Evolutionary conservation across 805 yeast species (phyloP), one percentile per base, ranked within the genome.

Genomic region (Brettanomyces nanus): DNA sequence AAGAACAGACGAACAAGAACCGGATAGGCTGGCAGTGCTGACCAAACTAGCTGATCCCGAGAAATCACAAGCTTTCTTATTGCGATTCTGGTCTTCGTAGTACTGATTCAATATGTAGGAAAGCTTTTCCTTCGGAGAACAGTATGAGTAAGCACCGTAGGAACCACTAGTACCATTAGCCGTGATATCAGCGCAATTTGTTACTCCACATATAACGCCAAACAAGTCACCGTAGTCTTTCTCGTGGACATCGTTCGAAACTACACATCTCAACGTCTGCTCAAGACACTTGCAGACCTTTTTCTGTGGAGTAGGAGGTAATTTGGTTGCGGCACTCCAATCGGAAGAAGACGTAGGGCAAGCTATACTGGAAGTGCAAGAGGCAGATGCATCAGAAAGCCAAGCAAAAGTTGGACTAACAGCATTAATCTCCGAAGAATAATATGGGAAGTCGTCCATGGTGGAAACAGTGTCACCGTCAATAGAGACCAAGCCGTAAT

Each of bases 261-360:
- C 72, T 26, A 72, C 78, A 66, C 95, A 85, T n/a, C 51, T 44
- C 31, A 75, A 66, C 4, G 83, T 62, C 18, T 54, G 43, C 26
- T 61, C 51, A 38, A 80, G 46, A 65, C 95, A 85, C 46, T 71
- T 69, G 64, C 95, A 85, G 34, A 73, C 71, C 33, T 59, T 69
- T 47, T 70, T 59, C 48, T 80, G 68, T 36, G 95, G 95, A 26
- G 89, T 77, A 48, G 90, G 92, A 28, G 95, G 95, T 51, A 85
- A 68, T 11, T 58, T 59, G 19, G 80, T 66, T 11, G 80, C 60
- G 17, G 89, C 92, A 45, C 58, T 62, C 95, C 95, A 85, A 51
- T 72, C 57, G 13, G 62, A 36, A 29, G 70, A 69, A 40, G 72
- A 47, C 3, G 73, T 51, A 26, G 82, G 81, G 58, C 83, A 76